Percentiles rank a stretch among this genome's conserved stretches.
phyloP scores from a whole-genome alignment of 2,329 filamentous ascomycete species.

The Aquanectria penicillioides region DNA sequence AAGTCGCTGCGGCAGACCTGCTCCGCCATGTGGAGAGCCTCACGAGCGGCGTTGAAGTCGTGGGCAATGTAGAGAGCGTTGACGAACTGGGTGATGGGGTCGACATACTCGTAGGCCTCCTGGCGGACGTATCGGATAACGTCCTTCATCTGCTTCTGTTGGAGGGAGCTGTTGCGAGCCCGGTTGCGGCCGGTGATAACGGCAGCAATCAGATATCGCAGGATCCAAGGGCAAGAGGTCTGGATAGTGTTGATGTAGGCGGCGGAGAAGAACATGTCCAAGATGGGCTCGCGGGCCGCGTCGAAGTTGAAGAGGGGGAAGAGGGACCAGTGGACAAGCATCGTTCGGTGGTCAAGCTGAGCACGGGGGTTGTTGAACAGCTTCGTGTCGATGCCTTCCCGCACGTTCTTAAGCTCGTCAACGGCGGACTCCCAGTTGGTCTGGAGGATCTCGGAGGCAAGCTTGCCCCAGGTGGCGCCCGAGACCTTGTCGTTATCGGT shows the following conservation, averaged over 20 bases:
- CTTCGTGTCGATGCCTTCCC: slow-evolving; percentile 91
- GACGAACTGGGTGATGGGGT: slow-evolving; percentile 96
- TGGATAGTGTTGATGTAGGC: slow-evolving; percentile 99
- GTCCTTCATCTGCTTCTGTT: slow-evolving; percentile 99
- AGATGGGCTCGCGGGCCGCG: slow-evolving; percentile 85
- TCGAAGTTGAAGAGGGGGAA: slow-evolving; percentile 99
- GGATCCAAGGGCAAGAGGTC: slow-evolving; percentile 95
- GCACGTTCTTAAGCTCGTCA: slow-evolving; percentile 90
- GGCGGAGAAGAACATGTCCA: slow-evolving; percentile 96
- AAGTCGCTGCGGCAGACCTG: slow-evolving; percentile 93
- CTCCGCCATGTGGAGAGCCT: slow-evolving; percentile 89
- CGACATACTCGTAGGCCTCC: slow-evolving; percentile 96
- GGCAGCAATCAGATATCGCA: slow-evolving; percentile 91
- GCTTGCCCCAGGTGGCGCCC: slow-evolving; percentile 96
- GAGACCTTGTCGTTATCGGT: slow-evolving; percentile 98
- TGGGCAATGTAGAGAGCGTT: slow-evolving; percentile 91
- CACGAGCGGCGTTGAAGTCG: slow-evolving; percentile 91
- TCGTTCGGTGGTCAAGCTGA: slow-evolving; percentile 95
- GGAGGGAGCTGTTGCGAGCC: slow-evolving; percentile 81
- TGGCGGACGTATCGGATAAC: slow-evolving; percentile 94
- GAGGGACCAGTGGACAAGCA: slow-evolving; percentile 97
- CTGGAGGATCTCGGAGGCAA: slow-evolving; percentile 93
- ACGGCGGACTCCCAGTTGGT: slow-evolving; percentile 95
- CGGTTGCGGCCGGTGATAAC: slow-evolving; percentile 93
- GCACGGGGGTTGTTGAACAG: slow-evolving; percentile 96